Evolutionary conservation across 441 rosid genomes (phyloP).

Genomic region (Populus trichocarpa): DNA sequence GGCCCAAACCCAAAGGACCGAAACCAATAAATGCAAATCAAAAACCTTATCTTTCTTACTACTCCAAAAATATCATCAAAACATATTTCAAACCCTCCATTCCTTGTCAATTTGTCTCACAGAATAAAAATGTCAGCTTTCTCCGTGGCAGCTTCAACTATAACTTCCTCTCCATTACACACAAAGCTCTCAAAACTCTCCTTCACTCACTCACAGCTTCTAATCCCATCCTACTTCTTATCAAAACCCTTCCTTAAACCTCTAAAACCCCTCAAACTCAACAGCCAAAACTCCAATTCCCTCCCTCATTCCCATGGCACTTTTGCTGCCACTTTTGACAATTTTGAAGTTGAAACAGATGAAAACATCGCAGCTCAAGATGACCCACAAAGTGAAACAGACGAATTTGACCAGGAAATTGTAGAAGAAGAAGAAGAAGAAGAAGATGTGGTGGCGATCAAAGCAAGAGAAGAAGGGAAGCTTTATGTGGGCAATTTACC

Average conservation of each 20-base stretch:
- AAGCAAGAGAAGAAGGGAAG: conserved; percentile 53
- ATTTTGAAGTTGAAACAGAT: conserved; percentile 27
- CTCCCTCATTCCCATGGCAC: conserved; percentile 27
- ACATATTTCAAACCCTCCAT: not conserved
- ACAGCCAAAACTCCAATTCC: conserved; percentile 26
- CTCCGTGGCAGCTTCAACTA: conserved; percentile 40
- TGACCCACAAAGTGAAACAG: conserved; percentile 25
- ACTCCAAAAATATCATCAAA: no score
- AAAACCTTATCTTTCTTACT: not conserved
- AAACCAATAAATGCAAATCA: not conserved
- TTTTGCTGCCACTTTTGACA: conserved; percentile 35
- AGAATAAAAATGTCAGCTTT: conserved; percentile 28
- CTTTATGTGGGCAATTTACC: conserved; percentile 82
- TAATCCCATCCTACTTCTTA: conserved; percentile 14
- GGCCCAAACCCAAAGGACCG: not conserved
- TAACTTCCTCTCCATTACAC: conserved; percentile 31
- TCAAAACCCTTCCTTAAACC: conserved; percentile 25
- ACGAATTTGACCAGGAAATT: conserved; percentile 19
- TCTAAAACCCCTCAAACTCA: conserved; percentile 43
- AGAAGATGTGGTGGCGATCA: conserved; percentile 29
- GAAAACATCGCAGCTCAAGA: conserved; percentile 23
- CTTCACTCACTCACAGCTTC: conserved; percentile 23
- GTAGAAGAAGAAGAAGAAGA: conserved; percentile 24
- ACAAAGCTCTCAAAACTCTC: conserved; percentile 24
- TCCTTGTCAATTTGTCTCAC: not conserved